Percentiles rank a stretch among this genome's conserved stretches.
Conservation (phyloP, 768 basidiomycete species). For the Lactifluus echinatus region DNA sequence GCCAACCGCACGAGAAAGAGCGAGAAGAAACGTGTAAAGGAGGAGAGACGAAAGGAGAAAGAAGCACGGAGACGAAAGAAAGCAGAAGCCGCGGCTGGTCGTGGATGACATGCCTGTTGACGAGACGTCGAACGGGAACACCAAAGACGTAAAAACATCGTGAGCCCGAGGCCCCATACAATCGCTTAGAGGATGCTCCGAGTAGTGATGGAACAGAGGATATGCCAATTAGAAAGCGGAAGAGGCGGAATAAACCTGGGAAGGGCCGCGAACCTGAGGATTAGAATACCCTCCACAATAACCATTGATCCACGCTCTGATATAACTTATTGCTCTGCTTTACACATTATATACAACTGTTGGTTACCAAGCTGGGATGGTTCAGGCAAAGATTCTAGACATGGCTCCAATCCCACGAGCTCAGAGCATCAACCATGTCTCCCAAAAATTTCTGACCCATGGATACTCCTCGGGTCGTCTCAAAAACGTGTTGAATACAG, state of each 20-base stretch:
- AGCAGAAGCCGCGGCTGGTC: conserved; percentile 9
- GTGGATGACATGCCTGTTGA: not conserved
- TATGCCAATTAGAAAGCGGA: not conserved
- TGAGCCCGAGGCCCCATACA: conserved; percentile 22
- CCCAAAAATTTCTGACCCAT: conserved; percentile 6
- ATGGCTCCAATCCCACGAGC: not conserved
- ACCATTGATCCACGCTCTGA: too few species aligned
- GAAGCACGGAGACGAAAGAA: conserved; percentile 27
- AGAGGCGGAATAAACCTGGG: not conserved
- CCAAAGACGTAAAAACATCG: conserved; percentile 29
- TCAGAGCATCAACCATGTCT: not conserved
- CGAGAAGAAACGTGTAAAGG: conserved; percentile 17
- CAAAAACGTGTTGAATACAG: conserved; percentile 7
- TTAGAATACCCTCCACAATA: not conserved
- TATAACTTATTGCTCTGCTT: conserved; percentile 5
- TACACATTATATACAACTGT: too few species aligned
- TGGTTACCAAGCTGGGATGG: not conserved
- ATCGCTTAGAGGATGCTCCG: not conserved
- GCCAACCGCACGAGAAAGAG: conserved; percentile 17
- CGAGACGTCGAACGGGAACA: not conserved
- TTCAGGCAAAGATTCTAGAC: not conserved
- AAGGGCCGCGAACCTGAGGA: not conserved
- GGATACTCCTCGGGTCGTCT: conserved; percentile 3
- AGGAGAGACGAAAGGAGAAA: conserved; percentile 26
- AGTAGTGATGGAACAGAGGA: not conserved